phyloP scores from a whole-genome alignment of 139 green algal genomes.

The Nannochloris sp. region DNA sequence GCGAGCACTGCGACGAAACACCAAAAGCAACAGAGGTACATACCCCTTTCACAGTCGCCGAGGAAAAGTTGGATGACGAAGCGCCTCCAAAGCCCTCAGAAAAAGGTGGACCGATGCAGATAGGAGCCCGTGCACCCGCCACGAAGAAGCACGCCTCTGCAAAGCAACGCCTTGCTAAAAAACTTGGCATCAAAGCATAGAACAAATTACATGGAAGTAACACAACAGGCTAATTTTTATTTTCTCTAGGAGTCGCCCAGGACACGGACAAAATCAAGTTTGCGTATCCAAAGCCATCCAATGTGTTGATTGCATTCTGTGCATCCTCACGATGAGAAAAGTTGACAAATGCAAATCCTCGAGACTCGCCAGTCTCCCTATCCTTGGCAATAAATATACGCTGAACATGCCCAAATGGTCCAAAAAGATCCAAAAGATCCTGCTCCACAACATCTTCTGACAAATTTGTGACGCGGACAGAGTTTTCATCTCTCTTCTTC shows the following conservation, averaged over 20 bases:
- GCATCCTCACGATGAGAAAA: constrained; percentile 83
- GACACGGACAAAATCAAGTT: constrained; percentile 96
- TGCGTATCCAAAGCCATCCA: constrained; percentile 94
- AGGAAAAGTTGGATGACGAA: too few relatives aligned
- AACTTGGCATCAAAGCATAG: constrained; percentile 1
- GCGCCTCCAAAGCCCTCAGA: too few relatives aligned
- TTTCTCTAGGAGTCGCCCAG: constrained; percentile 69
- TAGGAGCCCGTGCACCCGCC: not conserved
- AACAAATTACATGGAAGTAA: not conserved
- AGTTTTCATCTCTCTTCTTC: constrained; percentile 85
- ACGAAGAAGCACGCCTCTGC: not conserved
- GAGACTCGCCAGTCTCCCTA: constrained; percentile 78
- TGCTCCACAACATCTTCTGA: constrained; percentile 88
- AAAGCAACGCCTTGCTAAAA: not conserved
- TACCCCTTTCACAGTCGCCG: too few relatives aligned
- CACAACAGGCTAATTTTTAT: not conserved
- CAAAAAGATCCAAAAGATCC: constrained; percentile 92
- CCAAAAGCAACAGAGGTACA: too few relatives aligned
- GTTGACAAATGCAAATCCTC: constrained; percentile 98
- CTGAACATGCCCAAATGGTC: constrained; percentile 84
- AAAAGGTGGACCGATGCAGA: not conserved
- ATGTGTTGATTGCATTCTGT: constrained; percentile 77
- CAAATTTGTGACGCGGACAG: constrained; percentile 93
- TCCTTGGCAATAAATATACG: constrained; percentile 94
- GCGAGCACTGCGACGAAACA: too few relatives aligned